Percentiles rank a stretch among this genome's conserved stretches.
These are phyloP conservation scores for Lyophyllum atratum DNA, from an alignment of 768 basidiomycete genomes.

Conservation along the genomic window DNA sequence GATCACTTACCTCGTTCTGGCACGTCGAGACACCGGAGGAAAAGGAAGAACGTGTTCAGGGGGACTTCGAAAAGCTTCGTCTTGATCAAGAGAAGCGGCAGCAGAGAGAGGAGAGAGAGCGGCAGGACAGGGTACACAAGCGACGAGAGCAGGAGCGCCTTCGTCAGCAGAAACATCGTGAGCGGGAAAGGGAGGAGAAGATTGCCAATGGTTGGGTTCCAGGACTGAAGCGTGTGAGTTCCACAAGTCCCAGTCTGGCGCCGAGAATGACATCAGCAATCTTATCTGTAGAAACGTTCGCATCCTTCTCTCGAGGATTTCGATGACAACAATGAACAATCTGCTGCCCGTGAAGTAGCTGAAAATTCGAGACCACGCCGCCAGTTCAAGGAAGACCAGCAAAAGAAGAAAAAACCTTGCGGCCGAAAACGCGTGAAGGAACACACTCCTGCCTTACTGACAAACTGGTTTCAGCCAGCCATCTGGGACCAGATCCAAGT, in stretches of 20 bases:
- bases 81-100: neutral
- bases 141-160: constrained; percentile 1
- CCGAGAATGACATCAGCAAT: neutral
- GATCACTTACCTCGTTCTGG: neutral
- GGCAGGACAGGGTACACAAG: neutral
- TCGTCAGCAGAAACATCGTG: constrained; percentile 9
- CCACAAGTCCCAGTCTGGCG: neutral
- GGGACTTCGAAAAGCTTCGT: constrained; percentile 2
- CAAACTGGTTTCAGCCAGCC: constrained; percentile 14
- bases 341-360: constrained; percentile 10
- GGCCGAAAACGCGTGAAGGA: constrained; percentile 4
- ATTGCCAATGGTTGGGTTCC: constrained; percentile 1
- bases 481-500: constrained; percentile 10
- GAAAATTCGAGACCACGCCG: constrained; percentile 8
- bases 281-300: neutral
- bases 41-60: neutral
- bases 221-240: neutral
- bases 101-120: neutral
- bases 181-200: constrained; percentile 5
- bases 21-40: neutral
- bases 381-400: neutral
- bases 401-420: constrained; percentile 3
- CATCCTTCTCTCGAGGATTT: neutral
- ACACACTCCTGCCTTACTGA: neutral
- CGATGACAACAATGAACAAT: neutral